Conservation (phyloP, 257 asterid species). For the Gentiana dahurica region DNA sequence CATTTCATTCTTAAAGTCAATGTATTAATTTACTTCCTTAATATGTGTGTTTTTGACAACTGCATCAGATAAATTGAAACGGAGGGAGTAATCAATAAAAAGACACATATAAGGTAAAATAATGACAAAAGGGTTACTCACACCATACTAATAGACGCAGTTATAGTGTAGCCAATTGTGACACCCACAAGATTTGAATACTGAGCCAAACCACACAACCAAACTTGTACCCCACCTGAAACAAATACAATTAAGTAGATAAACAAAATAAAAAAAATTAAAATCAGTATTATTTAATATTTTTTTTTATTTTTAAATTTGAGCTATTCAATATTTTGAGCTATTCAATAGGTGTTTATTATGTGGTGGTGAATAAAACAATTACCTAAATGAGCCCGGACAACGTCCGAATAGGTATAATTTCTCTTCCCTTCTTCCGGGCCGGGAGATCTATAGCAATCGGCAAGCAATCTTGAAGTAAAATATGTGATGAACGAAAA, state of each 20-base stretch:
- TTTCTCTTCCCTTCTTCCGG: conserved; percentile 45
- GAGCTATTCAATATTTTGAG: neutral
- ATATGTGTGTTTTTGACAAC: too few relatives aligned
- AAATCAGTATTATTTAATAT: neutral
- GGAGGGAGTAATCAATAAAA: too few relatives aligned
- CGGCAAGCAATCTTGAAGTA: conserved; percentile 48
- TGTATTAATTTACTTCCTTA: too few relatives aligned
- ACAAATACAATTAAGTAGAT: neutral
- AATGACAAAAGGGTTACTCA: conserved; percentile 14
- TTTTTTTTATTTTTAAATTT: too few relatives aligned
- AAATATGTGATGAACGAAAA: conserved; percentile 48
- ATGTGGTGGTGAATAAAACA: neutral
- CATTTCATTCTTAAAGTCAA: too few relatives aligned
- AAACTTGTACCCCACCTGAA: conserved; percentile 36
- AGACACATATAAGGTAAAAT: too few relatives aligned
- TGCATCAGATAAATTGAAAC: too few relatives aligned
- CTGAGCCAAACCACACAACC: conserved; percentile 47
- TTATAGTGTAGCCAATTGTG: conserved; percentile 56
- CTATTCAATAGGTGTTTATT: too few relatives aligned
- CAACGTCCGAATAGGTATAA: conserved; percentile 54
- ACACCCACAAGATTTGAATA: conserved; percentile 51
- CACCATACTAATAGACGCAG: conserved; percentile 71
- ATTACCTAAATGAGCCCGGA: conserved; percentile 45
- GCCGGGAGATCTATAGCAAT: conserved; percentile 37
- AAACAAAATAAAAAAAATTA: neutral